Base-by-base conservation (phyloP, 2,329 filamentous ascomycete genomes). In the Thielaviopsis ethacetica region DNA sequence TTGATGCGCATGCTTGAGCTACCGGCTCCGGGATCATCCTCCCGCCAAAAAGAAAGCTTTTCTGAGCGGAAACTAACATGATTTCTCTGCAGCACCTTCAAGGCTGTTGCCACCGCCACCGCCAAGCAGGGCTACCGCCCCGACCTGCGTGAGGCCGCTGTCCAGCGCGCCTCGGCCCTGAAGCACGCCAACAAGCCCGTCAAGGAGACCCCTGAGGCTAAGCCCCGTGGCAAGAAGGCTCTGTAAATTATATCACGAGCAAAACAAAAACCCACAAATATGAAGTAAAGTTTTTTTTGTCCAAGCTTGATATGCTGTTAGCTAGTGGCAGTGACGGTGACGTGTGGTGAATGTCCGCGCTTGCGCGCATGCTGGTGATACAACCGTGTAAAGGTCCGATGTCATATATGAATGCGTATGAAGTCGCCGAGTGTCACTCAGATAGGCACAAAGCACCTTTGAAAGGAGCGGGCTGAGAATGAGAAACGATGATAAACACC, bases 161-260 rank as follows among this genome's bases (percentile, higher is more conserved):
- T 97, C 69, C 78, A 89, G 74, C 88, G 93, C 70, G 89, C 86
- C 71, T 90, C 85, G 69, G 89, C 90, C 69, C 81, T 95, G 78
- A 86, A 85, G 73, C 78, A 79, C 69, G 83, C 86, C 67, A 86
- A 94, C 82, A 80, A 79, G 71, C 76, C 84, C 66, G 82, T 85
- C 75, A 94, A 94, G 84, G 79, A 85, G 63, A 74, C 76, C 64
- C 82, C 82, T 67, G 83, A 84, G 75, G 71, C 73, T 69, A 94
- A 95, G 83, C 78, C 79, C 67, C 82, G 89, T 70, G 90, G 91
- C 67, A 78, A 78, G 66, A 88, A 90, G 80, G 88, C 87, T 59
- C 59, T 61, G 49, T 61, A 61, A 61, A 61, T 59, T 50, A 44
- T 30, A 22, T 44, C 10, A 7, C 2, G 38, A 44, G 38, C 38